Conservation (phyloP, 306 rosid species). For the Medicago lupulina region DNA sequence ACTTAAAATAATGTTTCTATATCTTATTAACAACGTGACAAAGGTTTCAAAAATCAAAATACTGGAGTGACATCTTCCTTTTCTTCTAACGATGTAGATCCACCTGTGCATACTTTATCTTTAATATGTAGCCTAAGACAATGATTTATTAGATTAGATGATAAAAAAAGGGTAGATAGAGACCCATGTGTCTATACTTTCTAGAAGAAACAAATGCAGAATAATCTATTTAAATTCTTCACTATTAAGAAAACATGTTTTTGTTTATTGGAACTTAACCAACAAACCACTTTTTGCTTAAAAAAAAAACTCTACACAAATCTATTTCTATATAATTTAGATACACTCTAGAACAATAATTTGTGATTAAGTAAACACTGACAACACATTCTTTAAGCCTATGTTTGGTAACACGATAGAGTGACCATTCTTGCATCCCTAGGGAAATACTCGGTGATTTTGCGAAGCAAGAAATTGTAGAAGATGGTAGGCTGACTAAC, state of each 20-base stretch:
- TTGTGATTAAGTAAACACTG: too few relatives aligned
- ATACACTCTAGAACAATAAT: too few relatives aligned
- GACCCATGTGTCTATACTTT: slow-evolving; percentile 15
- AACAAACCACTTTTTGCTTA: not conserved
- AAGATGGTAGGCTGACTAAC: too few relatives aligned
- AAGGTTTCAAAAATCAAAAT: slow-evolving; percentile 32
- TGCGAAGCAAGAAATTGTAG: too few relatives aligned
- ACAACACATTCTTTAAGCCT: too few relatives aligned
- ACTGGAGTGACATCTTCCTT: slow-evolving; percentile 31
- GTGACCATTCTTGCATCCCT: too few relatives aligned
- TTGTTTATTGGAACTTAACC: not conserved
- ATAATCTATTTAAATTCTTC: slow-evolving; percentile 30
- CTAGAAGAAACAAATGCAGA: slow-evolving; percentile 28
- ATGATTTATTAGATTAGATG: slow-evolving; percentile 32
- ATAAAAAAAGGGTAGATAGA: not conserved
- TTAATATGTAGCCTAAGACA: slow-evolving; percentile 18
- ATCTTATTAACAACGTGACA: slow-evolving; percentile 14
- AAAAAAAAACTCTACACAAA: not conserved
- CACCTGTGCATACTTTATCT: slow-evolving; percentile 25
- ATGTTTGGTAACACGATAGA: too few relatives aligned
- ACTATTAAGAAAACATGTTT: not conserved
- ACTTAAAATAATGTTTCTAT: slow-evolving; percentile 30
- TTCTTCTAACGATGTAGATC: slow-evolving; percentile 32
- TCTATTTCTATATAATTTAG: not conserved
- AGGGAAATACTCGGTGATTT: too few relatives aligned